Conservation (phyloP, 768 basidiomycete species). For the Podaxis sp. region DNA sequence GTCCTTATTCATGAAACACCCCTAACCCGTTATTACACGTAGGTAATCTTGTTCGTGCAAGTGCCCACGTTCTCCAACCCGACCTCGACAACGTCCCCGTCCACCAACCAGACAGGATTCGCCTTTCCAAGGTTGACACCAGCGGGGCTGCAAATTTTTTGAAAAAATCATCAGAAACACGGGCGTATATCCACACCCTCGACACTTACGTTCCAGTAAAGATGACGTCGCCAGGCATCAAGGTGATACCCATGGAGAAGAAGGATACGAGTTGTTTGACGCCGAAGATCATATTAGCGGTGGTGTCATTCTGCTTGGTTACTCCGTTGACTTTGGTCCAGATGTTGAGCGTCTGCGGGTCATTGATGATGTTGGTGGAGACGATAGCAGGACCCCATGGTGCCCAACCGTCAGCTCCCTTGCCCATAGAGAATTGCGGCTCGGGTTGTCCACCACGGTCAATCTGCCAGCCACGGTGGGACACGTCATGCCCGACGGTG, state of each 20-base stretch:
- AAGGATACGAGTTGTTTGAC: constrained; percentile 36
- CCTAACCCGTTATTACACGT: constrained; percentile 15
- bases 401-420: constrained; percentile 39
- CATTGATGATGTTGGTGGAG: constrained; percentile 30
- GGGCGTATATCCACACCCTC: not conserved
- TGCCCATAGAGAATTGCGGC: constrained; percentile 40
- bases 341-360: constrained; percentile 35
- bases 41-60: constrained; percentile 30
- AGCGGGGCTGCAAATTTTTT: constrained; percentile 21
- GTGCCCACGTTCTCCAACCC: constrained; percentile 34
- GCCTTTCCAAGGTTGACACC: constrained; percentile 30
- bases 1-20: not conserved
- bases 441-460: constrained; percentile 36
- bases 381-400: constrained; percentile 37
- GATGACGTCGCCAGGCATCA: constrained; percentile 37
- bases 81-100: constrained; percentile 36
- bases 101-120: constrained; percentile 28
- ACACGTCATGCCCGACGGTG: constrained; percentile 36
- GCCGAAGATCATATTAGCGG: constrained; percentile 38
- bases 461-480: constrained; percentile 41
- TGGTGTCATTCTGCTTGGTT: constrained; percentile 33
- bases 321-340: constrained; percentile 39
- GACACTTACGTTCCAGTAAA: constrained; percentile 37
- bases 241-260: constrained; percentile 41
- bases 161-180: not conserved